phyloP scores from a whole-genome alignment of 805 yeast species.

The Yamadazyma akitaensis region DNA sequence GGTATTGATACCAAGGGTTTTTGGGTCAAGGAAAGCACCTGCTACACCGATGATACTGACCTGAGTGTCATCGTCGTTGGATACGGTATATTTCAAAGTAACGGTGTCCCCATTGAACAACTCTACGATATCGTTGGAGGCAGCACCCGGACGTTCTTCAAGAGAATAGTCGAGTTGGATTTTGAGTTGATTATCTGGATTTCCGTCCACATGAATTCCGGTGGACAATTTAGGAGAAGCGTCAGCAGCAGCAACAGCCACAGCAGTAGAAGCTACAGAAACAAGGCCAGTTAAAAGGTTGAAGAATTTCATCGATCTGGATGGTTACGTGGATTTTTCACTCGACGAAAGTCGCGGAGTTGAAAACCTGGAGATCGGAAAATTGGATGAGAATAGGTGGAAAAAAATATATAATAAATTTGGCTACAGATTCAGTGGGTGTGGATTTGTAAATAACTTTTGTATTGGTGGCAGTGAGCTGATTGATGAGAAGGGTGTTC shows the following conservation, averaged over 20 bases:
- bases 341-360: constrained; percentile 1
- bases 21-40: constrained; percentile 59
- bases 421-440: not conserved
- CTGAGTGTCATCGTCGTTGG: constrained; percentile 57
- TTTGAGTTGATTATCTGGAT: constrained; percentile 4
- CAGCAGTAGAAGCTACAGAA: constrained; percentile 6
- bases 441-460: not conserved
- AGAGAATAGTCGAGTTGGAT: constrained; percentile 39
- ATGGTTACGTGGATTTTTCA: not conserved
- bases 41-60: constrained; percentile 62
- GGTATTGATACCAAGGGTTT: constrained; percentile 47
- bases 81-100: constrained; percentile 48
- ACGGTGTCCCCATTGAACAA: constrained; percentile 51
- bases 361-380: not conserved
- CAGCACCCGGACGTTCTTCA: constrained; percentile 40
- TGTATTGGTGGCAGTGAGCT: not conserved
- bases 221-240: constrained; percentile 3
- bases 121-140: constrained; percentile 39
- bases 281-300: constrained; percentile 12
- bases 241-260: constrained; percentile 6
- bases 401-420: too few species aligned
- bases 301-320: constrained; percentile 15
- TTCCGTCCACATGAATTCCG: not conserved
- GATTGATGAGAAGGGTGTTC: not conserved
- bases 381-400: not conserved